phyloP scores from a whole-genome alignment of 1,139 yeast species.

The Geotrichum klebahnii region DNA sequence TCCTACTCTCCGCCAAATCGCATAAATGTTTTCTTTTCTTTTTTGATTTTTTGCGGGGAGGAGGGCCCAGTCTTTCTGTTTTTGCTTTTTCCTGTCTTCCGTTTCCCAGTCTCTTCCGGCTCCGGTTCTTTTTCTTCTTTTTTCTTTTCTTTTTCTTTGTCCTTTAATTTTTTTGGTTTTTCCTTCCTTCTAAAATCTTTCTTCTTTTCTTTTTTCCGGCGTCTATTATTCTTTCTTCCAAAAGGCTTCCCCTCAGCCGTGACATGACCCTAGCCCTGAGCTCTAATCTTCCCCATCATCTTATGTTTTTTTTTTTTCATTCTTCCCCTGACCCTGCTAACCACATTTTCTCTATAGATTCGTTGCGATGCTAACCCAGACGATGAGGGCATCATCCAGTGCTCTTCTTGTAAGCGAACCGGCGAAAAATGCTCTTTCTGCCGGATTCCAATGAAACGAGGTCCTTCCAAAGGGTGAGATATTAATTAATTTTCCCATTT shows the following conservation, averaged over 20 bases:
- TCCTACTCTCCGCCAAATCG: too few species aligned
- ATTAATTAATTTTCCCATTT: neutral
- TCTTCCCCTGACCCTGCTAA: constrained; percentile 9
- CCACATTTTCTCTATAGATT: constrained; percentile 35
- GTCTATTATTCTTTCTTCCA: neutral
- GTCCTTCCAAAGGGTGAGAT: constrained; percentile 40
- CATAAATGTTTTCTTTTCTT: too few species aligned
- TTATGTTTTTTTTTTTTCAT: neutral
- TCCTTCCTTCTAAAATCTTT: too few species aligned
- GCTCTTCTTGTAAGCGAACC: constrained; percentile 41
- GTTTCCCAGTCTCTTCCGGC: neutral
- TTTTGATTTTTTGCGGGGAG: too few species aligned
- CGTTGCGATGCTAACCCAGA: constrained; percentile 42
- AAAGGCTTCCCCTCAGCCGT: neutral
- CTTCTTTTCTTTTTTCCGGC: too few species aligned
- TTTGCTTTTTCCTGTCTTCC: too few species aligned
- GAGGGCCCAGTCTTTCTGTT: too few species aligned
- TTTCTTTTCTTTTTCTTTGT: neutral
- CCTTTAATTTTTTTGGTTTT: too few species aligned
- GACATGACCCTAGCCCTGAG: neutral
- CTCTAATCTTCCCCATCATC: neutral
- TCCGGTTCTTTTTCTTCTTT: neutral
- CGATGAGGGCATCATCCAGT: constrained; percentile 33
- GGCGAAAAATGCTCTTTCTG: constrained; percentile 43
- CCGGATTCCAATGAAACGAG: constrained; percentile 44